A percentile compares a stretch with the other conserved stretches of the same genome.
Evolutionary conservation across 441 rosid genomes (phyloP).

Genomic region (Bruguiera hainesii): DNA sequence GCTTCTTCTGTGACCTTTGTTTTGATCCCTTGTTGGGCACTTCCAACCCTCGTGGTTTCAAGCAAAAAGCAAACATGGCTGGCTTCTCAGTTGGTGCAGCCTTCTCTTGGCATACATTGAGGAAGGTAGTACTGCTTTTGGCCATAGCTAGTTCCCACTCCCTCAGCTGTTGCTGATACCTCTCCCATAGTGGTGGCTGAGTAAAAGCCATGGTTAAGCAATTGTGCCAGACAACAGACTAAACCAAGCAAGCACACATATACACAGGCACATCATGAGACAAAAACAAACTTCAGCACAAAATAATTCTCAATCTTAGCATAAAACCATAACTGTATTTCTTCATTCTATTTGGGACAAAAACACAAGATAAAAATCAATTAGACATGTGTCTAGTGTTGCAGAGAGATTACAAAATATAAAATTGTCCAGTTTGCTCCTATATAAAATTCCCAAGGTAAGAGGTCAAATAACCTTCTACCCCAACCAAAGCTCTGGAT

Average conservation of each 20-base stretch:
- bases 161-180: conserved; percentile 67
- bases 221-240: background rate
- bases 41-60: conserved; percentile 97
- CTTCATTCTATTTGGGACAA: too few species aligned
- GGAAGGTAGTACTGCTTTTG: conserved; percentile 33
- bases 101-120: conserved; percentile 54
- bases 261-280: background rate
- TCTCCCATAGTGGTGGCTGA: conserved; percentile 95
- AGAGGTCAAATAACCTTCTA: too few species aligned
- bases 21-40: conserved; percentile 85
- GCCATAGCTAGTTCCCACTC: conserved; percentile 72
- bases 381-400: too few species aligned
- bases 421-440: too few species aligned
- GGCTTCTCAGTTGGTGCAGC: conserved; percentile 62
- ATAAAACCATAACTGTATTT: too few species aligned
- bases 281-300: background rate
- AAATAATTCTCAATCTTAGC: too few species aligned
- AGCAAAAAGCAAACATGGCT: conserved; percentile 88
- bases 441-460: too few species aligned
- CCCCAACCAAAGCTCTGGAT: too few species aligned
- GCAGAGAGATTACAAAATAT: too few species aligned
- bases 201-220: conserved; percentile 13
- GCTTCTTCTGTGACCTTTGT: conserved; percentile 72
- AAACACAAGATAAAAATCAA: too few species aligned
- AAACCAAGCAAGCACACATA: background rate